A percentile compares a stretch with the other conserved stretches of the same genome.
Evolutionary conservation across 495 filamentous ascomycete species (phyloP).

Genomic region (Collariella sp.): DNA sequence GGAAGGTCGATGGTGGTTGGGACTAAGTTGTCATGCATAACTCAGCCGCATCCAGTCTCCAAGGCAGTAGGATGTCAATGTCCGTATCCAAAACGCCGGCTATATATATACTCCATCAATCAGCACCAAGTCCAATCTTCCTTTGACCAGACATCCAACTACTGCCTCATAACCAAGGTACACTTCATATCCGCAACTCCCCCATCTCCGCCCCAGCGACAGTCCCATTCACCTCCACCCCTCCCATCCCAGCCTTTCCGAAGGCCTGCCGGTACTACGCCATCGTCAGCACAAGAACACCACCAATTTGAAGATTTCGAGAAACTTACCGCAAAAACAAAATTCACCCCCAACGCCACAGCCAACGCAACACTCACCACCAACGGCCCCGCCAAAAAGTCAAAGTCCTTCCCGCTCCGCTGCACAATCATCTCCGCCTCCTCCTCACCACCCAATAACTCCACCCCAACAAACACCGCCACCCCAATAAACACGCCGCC

Average conservation of each 20-base stretch:
- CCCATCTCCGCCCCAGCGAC: not conserved
- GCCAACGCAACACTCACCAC: constrained; percentile 74
- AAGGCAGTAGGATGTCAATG: too few species aligned
- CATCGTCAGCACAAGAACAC: constrained; percentile 1
- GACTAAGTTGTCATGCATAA: too few species aligned
- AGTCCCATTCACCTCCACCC: not conserved
- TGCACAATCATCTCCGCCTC: constrained; percentile 68
- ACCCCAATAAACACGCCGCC: constrained; percentile 75
- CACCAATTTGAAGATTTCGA: not conserved
- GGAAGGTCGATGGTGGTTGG: too few species aligned
- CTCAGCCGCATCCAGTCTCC: too few species aligned
- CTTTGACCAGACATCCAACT: not conserved
- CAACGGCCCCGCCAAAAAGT: constrained; percentile 75
- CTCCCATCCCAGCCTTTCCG: not conserved
- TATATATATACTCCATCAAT: not conserved
- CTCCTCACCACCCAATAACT: constrained; percentile 74
- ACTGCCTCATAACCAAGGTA: not conserved
- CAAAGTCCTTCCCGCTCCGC: constrained; percentile 85
- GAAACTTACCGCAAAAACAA: constrained; percentile 56
- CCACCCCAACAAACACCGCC: constrained; percentile 80
- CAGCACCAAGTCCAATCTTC: not conserved
- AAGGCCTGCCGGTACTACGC: constrained; percentile 1
- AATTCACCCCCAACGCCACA: constrained; percentile 75
- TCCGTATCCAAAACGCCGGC: too few species aligned
- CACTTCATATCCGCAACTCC: not conserved